phyloP scores from a whole-genome alignment of 202 grass and related monocot genomes.

The Bolboschoenoplectus hybrid region DNA sequence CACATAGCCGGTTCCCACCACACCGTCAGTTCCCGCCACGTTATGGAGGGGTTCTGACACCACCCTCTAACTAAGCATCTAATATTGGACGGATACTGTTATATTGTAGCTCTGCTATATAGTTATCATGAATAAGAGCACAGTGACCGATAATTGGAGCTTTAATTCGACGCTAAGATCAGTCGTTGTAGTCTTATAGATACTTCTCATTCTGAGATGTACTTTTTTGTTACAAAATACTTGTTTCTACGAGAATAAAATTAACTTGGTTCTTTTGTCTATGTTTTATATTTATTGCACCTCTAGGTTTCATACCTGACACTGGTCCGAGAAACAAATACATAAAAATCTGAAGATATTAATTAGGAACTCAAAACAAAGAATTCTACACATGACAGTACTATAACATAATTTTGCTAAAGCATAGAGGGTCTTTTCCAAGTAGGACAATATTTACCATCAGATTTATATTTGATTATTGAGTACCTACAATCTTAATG shows the following conservation, averaged over 20 bases:
- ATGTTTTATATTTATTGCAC: not conserved
- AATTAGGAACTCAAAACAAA: not conserved
- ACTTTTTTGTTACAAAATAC: not conserved
- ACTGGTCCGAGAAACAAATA: not conserved
- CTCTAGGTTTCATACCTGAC: not conserved
- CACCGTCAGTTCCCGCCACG: not conserved
- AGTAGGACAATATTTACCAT: not conserved
- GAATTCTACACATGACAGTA: not conserved
- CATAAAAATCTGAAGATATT: not conserved
- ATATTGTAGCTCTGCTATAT: not conserved
- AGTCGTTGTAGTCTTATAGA: not conserved
- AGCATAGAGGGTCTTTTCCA: not conserved
- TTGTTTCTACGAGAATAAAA: not conserved
- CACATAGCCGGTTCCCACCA: not conserved
- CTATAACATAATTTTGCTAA: not conserved
- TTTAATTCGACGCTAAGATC: not conserved
- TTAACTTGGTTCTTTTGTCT: not conserved
- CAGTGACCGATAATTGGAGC: not conserved
- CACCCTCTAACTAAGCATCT: constrained; percentile 15
- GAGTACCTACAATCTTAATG: not conserved
- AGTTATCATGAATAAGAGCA: constrained; percentile 8
- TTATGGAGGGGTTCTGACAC: constrained; percentile 1
- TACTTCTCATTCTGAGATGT: constrained; percentile 2
- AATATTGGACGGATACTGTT: not conserved
- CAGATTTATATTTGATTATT: not conserved